These are phyloP conservation scores for Mimosa bimucronata DNA, from an alignment of 306 rosid species.

Conservation along the genomic window DNA sequence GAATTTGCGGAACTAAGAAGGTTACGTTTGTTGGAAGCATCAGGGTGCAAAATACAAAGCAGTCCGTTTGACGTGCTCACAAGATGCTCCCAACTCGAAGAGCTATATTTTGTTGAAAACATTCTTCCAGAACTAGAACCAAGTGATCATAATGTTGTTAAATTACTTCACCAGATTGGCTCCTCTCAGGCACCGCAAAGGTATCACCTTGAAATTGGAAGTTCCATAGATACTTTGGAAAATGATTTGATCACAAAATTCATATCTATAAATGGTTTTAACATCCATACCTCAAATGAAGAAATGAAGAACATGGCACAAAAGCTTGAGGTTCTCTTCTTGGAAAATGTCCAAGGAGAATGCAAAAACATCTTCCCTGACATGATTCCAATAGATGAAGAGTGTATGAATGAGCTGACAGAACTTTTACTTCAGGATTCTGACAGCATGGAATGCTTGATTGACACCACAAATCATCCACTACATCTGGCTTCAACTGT, in stretches of 20 bases:
- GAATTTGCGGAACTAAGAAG: not conserved
- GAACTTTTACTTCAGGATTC: no score
- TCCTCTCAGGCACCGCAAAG: not conserved
- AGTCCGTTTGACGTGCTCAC: conserved; percentile 13
- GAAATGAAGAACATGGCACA: not conserved
- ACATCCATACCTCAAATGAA: not conserved
- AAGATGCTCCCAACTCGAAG: not conserved
- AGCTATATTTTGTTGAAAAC: not conserved
- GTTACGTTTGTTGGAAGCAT: not conserved
- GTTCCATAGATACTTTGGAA: not conserved
- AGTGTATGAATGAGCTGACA: no score
- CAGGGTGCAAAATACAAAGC: not conserved
- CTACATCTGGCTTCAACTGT: not conserved
- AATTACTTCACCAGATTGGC: not conserved
- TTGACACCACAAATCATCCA: not conserved
- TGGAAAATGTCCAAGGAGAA: not conserved
- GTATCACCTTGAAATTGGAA: not conserved
- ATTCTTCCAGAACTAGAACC: not conserved
- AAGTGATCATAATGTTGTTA: not conserved
- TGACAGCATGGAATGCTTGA: no score
- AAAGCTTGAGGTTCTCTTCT: not conserved
- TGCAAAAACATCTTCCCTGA: conserved; percentile 1
- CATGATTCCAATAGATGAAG: no score
- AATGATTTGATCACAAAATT: not conserved
- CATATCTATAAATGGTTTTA: not conserved